Evolutionary conservation across 2,329 filamentous ascomycete genomes (phyloP).

Genomic region (Aureobasidium pullulans): DNA sequence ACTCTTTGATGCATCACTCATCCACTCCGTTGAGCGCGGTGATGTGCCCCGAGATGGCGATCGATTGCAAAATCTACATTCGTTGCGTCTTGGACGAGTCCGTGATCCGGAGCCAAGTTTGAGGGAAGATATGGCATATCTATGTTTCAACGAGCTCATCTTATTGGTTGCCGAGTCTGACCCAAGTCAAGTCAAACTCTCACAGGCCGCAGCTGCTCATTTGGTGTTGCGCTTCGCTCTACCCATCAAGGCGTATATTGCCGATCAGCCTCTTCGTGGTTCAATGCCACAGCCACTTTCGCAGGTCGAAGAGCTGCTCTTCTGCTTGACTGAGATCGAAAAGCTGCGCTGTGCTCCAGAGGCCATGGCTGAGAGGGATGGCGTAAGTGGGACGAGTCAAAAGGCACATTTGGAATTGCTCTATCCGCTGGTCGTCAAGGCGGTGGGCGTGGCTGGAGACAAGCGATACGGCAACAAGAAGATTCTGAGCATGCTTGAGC

Average conservation of each 20-base stretch:
- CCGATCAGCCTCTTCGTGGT: slow-evolving; percentile 84
- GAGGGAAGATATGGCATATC: slow-evolving; percentile 68
- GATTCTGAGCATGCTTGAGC: slow-evolving; percentile 32
- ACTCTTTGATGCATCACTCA: slow-evolving; percentile 74
- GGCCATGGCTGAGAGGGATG: slow-evolving; percentile 17
- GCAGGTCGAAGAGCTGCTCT: slow-evolving; percentile 70
- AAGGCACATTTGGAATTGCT: slow-evolving; percentile 73
- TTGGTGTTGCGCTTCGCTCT: slow-evolving; percentile 75
- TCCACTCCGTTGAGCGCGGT: slow-evolving; percentile 61
- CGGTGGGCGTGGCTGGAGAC: slow-evolving; percentile 52
- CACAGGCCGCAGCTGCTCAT: slow-evolving; percentile 69
- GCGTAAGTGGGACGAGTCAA: slow-evolving; percentile 30
- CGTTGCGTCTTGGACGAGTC: slow-evolving; percentile 63
- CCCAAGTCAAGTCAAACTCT: slow-evolving; percentile 52
- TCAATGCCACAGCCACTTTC: slow-evolving; percentile 80
- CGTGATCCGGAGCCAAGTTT: slow-evolving; percentile 56
- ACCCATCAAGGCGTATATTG: slow-evolving; percentile 74
- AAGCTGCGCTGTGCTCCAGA: slow-evolving; percentile 58
- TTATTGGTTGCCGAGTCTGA: slow-evolving; percentile 22
- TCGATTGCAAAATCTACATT: slow-evolving; percentile 55
- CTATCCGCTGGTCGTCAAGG: slow-evolving; percentile 68
- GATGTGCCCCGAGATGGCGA: slow-evolving; percentile 46
- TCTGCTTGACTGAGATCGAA: slow-evolving; percentile 60
- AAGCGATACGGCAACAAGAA: slow-evolving; percentile 53
- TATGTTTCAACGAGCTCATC: slow-evolving; percentile 68